Base-by-base conservation (phyloP, 306 rosid genomes). In the Dryas drummondii region DNA sequence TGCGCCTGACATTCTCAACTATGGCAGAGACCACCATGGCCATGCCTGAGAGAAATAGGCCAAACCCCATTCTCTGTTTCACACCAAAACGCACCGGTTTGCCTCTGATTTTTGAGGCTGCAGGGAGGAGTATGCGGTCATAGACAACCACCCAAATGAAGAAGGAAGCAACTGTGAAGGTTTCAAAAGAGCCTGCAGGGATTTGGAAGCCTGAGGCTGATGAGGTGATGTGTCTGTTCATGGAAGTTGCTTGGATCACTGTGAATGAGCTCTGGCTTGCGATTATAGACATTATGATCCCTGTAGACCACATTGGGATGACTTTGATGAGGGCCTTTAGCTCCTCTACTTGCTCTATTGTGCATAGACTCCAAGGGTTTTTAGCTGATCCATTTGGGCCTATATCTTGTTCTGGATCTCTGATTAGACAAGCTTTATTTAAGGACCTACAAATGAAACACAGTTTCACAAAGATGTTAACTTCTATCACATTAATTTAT, bases 271-370 rank as follows among this genome's bases (percentile, higher is more conserved):
- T 50, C 52, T 88, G 97, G 82, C 88, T 84, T 2, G 66, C 7
- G 81, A 73, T 74, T 2, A 87, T 77, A 12, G 86, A 60, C 77
- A 85, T 64, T 72, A 87, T 73, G 22, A 91, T 52, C 55, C 87
- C 82, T 5, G 88, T 74, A 19, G 90, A 85, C 93, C 97, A 91
- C 11, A 91, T 72, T 0, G 97, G 92, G 4, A 91, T 77, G 4
- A 91, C 89, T 66, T 79, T 87, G 13, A 91, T 76, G 3, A 91
- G 85, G 27, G 89, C 79, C 59, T 88, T 91, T 0, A 91, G 85
- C 76, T 87, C 91, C 79, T 91, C 97, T 6, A 88, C 92, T 86
- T 91, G 88, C 52, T 84, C 90, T 19, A 82, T 75, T 42, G 94
- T 86, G 88, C 92, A 91, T 8, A 91, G 82, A 59, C 81, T 82